Base-by-base conservation (phyloP, 2,329 filamentous ascomycete species). In the Arthrinium puccinioides region DNA sequence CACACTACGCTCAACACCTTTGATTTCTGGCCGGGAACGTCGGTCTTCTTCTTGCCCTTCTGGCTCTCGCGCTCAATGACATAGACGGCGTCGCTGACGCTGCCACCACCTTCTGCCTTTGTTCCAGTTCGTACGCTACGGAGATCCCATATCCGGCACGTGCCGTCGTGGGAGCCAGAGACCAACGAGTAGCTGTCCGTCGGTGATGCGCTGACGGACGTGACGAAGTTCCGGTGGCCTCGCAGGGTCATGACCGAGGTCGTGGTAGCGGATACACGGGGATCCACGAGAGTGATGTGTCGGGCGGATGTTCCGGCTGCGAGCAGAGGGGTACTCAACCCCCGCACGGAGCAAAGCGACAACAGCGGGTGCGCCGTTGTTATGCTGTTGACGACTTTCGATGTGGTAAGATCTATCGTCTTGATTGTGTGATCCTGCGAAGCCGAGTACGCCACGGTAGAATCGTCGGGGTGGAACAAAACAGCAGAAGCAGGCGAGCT, bases 251-350 rank as follows among this genome's bases (percentile, higher is more conserved):
- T 86, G 27, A 87, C 86, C 9, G 83, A 79, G 18, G 90, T 84
- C 2, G 80, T 75, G 2, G 79, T 75, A 4, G 87, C 84, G 4
- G 81, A 84, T 21, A 78, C 82, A 37, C 92, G 79, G 4, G 90
- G 90, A 59, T 98, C 92, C 48, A 97, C 77, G n/a, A 98, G 74
- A 1, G 87, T 90, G 55, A 98, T 85, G 63, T 94, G 87, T 39
- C 88, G 75, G 16, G 87, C 86, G 13, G 82, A 82, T 3, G 87
- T 94, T 41, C 89, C 92, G 16, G 87, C 83, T 3, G 78, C 78
- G 38, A 82, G 61, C 18, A 79, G 64, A 50, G 67, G 44, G 39
- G 53, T 43, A 44, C 46, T 83, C 16, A 54, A 73, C 64, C 79
- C 72, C 2, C 79, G 77, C 11, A 98, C 68, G 6, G 88, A 81